Conservation (phyloP, 345 rosid species). For the Salix purpurea region DNA sequence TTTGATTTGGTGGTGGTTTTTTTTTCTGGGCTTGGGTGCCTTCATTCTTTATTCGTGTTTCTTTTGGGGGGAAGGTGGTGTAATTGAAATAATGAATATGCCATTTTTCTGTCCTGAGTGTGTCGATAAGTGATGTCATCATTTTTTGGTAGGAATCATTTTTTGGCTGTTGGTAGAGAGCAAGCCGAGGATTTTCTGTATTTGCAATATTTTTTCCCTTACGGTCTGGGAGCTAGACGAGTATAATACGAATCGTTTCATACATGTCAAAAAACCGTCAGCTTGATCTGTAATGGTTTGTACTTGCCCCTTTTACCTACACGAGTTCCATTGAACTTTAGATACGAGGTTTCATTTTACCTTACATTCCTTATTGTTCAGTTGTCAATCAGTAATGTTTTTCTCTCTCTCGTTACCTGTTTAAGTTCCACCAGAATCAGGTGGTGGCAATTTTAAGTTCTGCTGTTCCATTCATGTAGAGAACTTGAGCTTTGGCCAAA, state of each 20-base stretch:
- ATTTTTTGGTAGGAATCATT: conserved; percentile 30
- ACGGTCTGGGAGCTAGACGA: conserved; percentile 21
- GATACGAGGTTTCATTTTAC: background rate
- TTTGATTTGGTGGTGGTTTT: conserved; percentile 17
- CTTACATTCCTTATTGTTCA: background rate
- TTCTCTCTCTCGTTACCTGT: background rate
- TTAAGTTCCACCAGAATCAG: background rate
- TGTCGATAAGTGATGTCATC: conserved; percentile 44
- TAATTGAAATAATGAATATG: conserved; percentile 32
- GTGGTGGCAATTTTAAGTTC: background rate
- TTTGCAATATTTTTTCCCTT: conserved; percentile 25
- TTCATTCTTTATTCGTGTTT: conserved; percentile 9
- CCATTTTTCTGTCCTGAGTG: conserved; percentile 12
- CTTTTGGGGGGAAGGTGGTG: conserved; percentile 19
- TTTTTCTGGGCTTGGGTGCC: conserved; percentile 13
- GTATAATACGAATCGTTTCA: conserved; percentile 10
- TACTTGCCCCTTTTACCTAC: background rate
- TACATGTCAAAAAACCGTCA: conserved; percentile 2
- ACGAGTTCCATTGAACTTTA: background rate
- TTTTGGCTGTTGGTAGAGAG: conserved; percentile 30
- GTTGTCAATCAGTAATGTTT: background rate
- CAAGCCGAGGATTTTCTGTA: conserved; percentile 35
- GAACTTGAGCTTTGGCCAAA: background rate
- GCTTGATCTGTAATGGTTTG: background rate
- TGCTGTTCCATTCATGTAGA: background rate